phyloP scores from a whole-genome alignment of 345 rosid genomes.

The Rhodamnia argentea region DNA sequence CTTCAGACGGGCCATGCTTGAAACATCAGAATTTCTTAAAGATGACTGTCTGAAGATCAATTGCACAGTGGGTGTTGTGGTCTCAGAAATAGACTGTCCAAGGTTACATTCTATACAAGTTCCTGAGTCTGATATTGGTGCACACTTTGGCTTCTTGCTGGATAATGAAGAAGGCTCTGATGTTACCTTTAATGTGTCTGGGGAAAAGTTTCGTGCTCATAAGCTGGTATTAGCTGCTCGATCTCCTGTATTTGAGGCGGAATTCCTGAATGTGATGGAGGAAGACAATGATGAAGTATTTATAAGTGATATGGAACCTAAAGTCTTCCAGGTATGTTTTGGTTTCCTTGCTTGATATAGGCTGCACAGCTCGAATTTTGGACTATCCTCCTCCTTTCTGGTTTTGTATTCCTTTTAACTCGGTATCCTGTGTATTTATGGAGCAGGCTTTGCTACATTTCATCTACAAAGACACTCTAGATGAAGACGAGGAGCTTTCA shows the following conservation, averaged over 20 bases:
- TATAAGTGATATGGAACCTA: slow-evolving; percentile 72
- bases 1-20: slow-evolving; percentile 62
- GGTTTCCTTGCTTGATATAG: neutral
- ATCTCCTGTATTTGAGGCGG: slow-evolving; percentile 71
- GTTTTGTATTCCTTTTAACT: neutral
- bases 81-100: slow-evolving; percentile 72
- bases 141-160: slow-evolving; percentile 63
- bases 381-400: neutral
- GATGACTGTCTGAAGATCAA: slow-evolving; percentile 85
- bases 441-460: slow-evolving; percentile 76
- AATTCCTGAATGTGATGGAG: slow-evolving; percentile 47
- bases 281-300: slow-evolving; percentile 43
- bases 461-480: slow-evolving; percentile 56
- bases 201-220: slow-evolving; percentile 72
- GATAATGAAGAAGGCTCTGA: slow-evolving; percentile 83
- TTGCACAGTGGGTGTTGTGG: slow-evolving; percentile 93
- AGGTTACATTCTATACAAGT: slow-evolving; percentile 74
- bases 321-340: slow-evolving; percentile 64
- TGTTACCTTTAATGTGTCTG: slow-evolving; percentile 61
- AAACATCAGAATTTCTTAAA: slow-evolving; percentile 75
- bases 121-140: slow-evolving; percentile 83
- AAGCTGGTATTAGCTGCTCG: slow-evolving; percentile 79
- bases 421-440: slow-evolving; percentile 1
- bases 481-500: slow-evolving; percentile 53
- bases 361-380: neutral